Evolutionary conservation across 148 eudicot species (phyloP).

Genomic region (Diospyros kaki): DNA sequence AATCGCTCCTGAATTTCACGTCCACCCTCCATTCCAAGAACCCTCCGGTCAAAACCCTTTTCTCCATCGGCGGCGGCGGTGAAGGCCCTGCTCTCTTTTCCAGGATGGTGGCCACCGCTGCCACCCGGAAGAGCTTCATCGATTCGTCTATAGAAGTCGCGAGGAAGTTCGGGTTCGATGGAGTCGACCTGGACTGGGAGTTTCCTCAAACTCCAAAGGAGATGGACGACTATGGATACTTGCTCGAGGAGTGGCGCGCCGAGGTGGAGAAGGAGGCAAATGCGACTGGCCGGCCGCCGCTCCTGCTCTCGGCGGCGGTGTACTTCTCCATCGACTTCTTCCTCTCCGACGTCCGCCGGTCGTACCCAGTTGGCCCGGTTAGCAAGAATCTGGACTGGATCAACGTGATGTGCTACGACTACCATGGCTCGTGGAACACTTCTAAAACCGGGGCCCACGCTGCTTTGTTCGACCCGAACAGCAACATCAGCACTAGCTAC

Average conservation of each 20-base stretch:
- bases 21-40: slow-evolving; percentile 29
- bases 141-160: slow-evolving; percentile 40
- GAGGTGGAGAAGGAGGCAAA: slow-evolving; percentile 34
- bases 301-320: slow-evolving; percentile 45
- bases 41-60: slow-evolving; percentile 31
- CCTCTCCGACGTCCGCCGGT: slow-evolving; percentile 11
- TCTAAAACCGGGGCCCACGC: slow-evolving; percentile 41
- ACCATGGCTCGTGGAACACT: slow-evolving; percentile 41
- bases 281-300: slow-evolving; percentile 17
- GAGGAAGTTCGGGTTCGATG: slow-evolving; percentile 19
- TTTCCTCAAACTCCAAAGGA: slow-evolving; percentile 28
- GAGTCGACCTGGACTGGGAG: slow-evolving; percentile 49
- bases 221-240: slow-evolving; percentile 27
- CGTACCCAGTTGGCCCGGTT: slow-evolving; percentile 28
- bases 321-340: slow-evolving; percentile 31
- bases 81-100: slow-evolving; percentile 17
- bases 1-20: slow-evolving; percentile 31
- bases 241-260: slow-evolving; percentile 42
- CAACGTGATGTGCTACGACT: slow-evolving; percentile 49
- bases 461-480: slow-evolving; percentile 28
- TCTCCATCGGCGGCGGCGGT: slow-evolving; percentile 40
- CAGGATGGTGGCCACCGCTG: slow-evolving; percentile 17
- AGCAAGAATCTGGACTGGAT: slow-evolving; percentile 40
- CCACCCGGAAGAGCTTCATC: slow-evolving; percentile 29
- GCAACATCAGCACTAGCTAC: slow-evolving; percentile 39